phyloP scores from a whole-genome alignment of 768 basidiomycete species.

The Paxillus rubicundulus region DNA sequence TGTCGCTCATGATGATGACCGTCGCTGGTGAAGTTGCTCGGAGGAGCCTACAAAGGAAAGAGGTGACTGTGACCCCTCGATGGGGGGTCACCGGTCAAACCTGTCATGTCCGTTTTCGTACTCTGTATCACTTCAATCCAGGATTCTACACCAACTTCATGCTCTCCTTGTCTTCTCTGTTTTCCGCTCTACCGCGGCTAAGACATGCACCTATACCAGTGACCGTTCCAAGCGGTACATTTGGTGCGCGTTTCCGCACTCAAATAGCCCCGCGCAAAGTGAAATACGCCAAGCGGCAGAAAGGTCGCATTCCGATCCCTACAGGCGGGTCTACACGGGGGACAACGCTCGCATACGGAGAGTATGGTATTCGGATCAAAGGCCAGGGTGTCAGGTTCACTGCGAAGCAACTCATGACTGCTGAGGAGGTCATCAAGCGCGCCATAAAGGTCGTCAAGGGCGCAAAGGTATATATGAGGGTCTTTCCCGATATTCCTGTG shows the following conservation, averaged over 20 bases:
- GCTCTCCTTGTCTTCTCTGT: conserved; percentile 21
- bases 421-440: conserved; percentile 83
- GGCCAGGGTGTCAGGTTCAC: conserved; percentile 76
- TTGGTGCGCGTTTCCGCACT: conserved; percentile 39
- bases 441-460: conserved; percentile 91
- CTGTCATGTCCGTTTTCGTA: conserved; percentile 5
- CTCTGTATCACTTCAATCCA: background rate
- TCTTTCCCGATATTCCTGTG: conserved; percentile 96
- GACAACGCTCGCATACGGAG: conserved; percentile 87
- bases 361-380: conserved; percentile 89
- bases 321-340: conserved; percentile 91
- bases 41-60: background rate
- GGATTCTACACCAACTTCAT: background rate
- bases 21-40: background rate
- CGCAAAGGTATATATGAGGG: conserved; percentile 77
- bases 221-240: conserved; percentile 10
- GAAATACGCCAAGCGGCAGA: conserved; percentile 85
- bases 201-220: conserved; percentile 10
- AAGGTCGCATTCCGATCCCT: conserved; percentile 83
- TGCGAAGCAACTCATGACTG: conserved; percentile 86
- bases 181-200: conserved; percentile 13
- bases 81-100: conserved; percentile 16
- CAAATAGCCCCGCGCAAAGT: conserved; percentile 83
- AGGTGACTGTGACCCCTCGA: conserved; percentile 9
- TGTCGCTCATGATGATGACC: conserved; percentile 56